Conservation (phyloP, 441 rosid genomes). For the Sinapis alba region DNA sequence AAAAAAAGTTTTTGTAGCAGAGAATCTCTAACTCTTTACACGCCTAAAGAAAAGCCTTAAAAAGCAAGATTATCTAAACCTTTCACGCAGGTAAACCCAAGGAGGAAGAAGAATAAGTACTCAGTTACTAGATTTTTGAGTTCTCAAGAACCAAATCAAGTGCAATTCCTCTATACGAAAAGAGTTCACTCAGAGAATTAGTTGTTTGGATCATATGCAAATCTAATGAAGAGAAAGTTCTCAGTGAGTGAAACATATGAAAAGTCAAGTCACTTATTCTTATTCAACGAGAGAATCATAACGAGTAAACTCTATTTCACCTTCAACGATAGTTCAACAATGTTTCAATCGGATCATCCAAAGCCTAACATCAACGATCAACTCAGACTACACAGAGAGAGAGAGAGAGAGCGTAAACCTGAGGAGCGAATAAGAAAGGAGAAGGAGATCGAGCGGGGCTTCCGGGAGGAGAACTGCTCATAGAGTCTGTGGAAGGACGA, state of each 20-base stretch:
- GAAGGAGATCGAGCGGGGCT: conserved; percentile 62
- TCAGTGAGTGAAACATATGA: background rate
- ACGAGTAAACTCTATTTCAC: background rate
- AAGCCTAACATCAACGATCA: conserved; percentile 16
- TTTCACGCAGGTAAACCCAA: no score
- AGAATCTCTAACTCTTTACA: background rate
- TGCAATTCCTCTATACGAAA: no score
- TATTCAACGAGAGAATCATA: background rate
- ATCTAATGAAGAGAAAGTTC: conserved; percentile 10
- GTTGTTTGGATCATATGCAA: background rate
- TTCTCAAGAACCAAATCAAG: no score
- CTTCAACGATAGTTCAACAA: conserved; percentile 2
- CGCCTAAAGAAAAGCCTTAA: background rate
- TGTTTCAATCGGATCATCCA: conserved; percentile 20
- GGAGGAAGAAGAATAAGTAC: no score
- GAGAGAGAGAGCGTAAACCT: conserved; percentile 44
- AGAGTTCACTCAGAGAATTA: background rate
- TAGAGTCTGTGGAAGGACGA: conserved; percentile 47
- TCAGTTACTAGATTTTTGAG: no score
- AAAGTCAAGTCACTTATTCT: conserved; percentile 14
- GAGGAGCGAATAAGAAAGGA: conserved; percentile 72
- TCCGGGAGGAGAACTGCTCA: conserved; percentile 53
- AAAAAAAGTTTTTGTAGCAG: background rate
- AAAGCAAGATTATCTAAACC: no score
- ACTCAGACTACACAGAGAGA: background rate